A percentile compares a stretch with the other conserved stretches of the same genome.
phyloP scores from a whole-genome alignment of 1,284 basidiomycete species.

The Wolfiporia cocos region DNA sequence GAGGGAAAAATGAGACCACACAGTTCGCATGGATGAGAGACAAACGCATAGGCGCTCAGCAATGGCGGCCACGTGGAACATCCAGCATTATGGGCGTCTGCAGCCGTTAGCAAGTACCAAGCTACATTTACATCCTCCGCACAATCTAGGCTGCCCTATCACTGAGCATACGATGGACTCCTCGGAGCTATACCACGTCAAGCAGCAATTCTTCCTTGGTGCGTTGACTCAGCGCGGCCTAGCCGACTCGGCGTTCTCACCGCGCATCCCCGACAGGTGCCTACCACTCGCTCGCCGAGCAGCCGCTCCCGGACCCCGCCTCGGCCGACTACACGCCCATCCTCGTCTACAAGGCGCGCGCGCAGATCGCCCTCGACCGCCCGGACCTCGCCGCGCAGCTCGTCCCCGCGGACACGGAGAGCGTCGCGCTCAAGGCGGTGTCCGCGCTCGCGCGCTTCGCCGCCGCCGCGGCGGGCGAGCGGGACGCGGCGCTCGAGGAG shows the following conservation, averaged over 20 bases:
- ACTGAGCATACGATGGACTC: constrained; percentile 73
- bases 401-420: constrained; percentile 52
- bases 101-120: too few relatives aligned
- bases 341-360: constrained; percentile 79
- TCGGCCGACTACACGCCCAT: constrained; percentile 60
- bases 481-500: constrained; percentile 67
- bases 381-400: constrained; percentile 48
- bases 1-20: too few relatives aligned
- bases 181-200: constrained; percentile 78
- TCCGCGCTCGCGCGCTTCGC: constrained; percentile 67
- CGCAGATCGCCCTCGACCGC: constrained; percentile 73
- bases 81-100: too few relatives aligned
- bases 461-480: constrained; percentile 37
- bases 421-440: constrained; percentile 67
- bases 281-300: constrained; percentile 51
- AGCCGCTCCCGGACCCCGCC: constrained; percentile 50
- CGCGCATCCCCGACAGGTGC: too few relatives aligned
- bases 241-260: too few relatives aligned
- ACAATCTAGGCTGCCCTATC: too few relatives aligned
- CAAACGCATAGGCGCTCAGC: too few relatives aligned
- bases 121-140: too few relatives aligned
- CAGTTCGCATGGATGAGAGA: too few relatives aligned
- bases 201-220: constrained; percentile 83
- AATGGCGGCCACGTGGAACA: too few relatives aligned
- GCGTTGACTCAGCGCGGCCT: constrained; percentile 15